Percentiles rank a stretch among this genome's conserved stretches.
Evolutionary conservation across 129 eudicot genomes (phyloP).

Genomic region (Centella asiatica): DNA sequence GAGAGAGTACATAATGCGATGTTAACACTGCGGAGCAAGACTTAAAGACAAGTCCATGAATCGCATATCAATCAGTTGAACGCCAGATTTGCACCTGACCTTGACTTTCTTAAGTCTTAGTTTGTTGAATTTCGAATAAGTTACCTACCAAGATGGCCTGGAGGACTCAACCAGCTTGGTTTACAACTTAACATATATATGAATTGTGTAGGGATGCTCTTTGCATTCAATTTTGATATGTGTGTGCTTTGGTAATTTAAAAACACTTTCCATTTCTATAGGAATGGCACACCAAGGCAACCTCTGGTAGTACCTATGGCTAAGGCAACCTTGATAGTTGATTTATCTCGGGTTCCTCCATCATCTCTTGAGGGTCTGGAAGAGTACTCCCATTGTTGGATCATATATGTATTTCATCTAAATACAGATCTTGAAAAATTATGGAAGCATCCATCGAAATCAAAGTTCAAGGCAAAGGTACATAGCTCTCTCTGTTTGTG

Average conservation of each 20-base stretch:
- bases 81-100: no score
- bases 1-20: no score
- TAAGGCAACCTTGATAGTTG: slow-evolving; percentile 64
- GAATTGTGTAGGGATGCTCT: background rate
- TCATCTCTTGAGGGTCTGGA: slow-evolving; percentile 93
- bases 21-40: no score
- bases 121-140: no score
- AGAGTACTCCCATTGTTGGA: slow-evolving; percentile 93
- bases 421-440: slow-evolving; percentile 90
- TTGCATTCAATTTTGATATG: background rate
- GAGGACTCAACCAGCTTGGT: no score
- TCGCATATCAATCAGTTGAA: no score
- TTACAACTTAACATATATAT: no score
- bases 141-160: no score
- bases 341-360: slow-evolving; percentile 73
- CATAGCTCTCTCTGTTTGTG: slow-evolving; percentile 6
- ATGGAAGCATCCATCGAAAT: slow-evolving; percentile 78
- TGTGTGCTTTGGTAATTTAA: background rate
- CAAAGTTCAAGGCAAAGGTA: slow-evolving; percentile 93
- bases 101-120: no score
- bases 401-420: slow-evolving; percentile 83
- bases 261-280: slow-evolving; percentile 12
- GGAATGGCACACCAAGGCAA: slow-evolving; percentile 97
- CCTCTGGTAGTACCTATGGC: slow-evolving; percentile 96
- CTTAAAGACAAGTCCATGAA: no score